Evolutionary conservation across 2,329 filamentous ascomycete genomes (phyloP), one percentile per base, ranked within the genome.

Genomic region (Diaporthe capsici): DNA sequence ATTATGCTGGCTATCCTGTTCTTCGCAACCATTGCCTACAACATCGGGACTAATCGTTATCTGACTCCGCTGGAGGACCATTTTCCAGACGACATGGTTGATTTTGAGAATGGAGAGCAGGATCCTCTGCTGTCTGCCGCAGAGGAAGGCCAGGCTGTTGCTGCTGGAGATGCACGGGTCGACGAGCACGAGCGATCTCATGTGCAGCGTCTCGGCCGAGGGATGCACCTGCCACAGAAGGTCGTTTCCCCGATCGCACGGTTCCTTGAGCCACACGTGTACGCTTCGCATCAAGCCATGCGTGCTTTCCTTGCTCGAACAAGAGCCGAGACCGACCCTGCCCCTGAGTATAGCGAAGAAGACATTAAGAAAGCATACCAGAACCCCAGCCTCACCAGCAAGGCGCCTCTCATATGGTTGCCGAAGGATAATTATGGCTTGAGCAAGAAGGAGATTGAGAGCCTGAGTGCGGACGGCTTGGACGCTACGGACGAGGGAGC

Each of bases 241-340:
- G 70, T 75, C n/a, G 13, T 77, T 22, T 61, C 65, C 25, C 76
- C 73, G 7, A 44, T 77, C 17, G 76, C 76, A 28, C 73, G 42
- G 1, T 75, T 77, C 51, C 55, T 77, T 28, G 76, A 77, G 22
- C 76, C 76, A 7, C 73, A 73, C 17, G 55, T 77, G 3, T 75
- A 77, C 37, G 76, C 76, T 47, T 77, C 76, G 13, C 73, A 72
- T n/a, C 73, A 71, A 67, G 76, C 70, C 22, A 77, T 77, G 76
- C 42, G 70, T 31, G 57, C 39, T 22, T 77, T 77, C 34, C 63
- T 77, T 31, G 68, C 60, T 51, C 61, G 72, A 39, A 75, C 76
- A 17, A 49, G 63, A 25, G 76, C 73, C 17, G 76, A 71, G 49
- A 75, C 70, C 25, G 76, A 77, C 10, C 57, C 73, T 7, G 70